Percentiles rank a stretch among this genome's conserved stretches.
phyloP scores from a whole-genome alignment of 495 filamentous ascomycete species.

The Xylaria acuta region DNA sequence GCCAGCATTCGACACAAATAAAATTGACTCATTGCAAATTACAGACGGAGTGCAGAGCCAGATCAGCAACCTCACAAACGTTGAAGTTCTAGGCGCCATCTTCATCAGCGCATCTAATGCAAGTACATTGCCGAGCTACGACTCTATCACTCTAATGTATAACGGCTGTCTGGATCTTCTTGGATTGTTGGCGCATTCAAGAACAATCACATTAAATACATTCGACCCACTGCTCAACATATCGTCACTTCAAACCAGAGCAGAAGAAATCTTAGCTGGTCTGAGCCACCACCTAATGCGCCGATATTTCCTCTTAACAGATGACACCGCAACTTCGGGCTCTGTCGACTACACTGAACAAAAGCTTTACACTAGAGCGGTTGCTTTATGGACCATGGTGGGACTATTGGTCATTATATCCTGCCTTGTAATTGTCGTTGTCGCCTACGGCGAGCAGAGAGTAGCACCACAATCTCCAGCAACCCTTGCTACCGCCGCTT shows the following conservation, averaged over 20 bases:
- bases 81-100: background rate
- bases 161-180: background rate
- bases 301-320: background rate
- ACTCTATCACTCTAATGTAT: background rate
- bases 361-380: background rate
- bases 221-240: slow-evolving; percentile 1
- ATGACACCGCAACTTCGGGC: background rate
- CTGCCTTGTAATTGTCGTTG: background rate
- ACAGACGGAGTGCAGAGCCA: background rate
- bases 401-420: background rate
- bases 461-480: slow-evolving; percentile 7
- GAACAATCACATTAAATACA: background rate
- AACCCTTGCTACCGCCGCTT: slow-evolving; percentile 1
- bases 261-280: background rate
- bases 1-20: slow-evolving; percentile 9
- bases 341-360: background rate
- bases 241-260: background rate
- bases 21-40: slow-evolving; percentile 4
- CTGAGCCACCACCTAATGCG: background rate
- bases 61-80: background rate
- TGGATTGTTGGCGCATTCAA: background rate
- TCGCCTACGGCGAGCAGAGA: background rate
- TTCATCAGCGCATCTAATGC: background rate
- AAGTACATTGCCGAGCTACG: background rate
- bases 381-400: background rate